A percentile compares a stretch with the other conserved stretches of the same genome.
These are phyloP conservation scores for Cylindrotheca fusiformis DNA, from an alignment of 108 stramenopile species.

Conservation along the genomic window DNA sequence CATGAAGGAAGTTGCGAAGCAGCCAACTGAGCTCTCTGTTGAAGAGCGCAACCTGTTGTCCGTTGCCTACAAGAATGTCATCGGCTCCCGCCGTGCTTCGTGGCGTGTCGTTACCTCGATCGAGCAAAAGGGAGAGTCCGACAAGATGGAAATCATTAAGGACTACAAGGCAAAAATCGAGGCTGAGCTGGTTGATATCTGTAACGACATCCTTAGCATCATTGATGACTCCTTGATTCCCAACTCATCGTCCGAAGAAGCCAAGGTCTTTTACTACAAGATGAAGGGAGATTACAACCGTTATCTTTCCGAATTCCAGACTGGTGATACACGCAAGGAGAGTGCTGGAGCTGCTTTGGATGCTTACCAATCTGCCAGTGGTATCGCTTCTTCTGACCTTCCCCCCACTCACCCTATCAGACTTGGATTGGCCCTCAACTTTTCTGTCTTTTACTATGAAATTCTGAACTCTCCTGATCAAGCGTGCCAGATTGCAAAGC, in stretches of 20 bases:
- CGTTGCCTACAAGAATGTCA: conserved; percentile 99
- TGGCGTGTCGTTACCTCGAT: conserved; percentile 99
- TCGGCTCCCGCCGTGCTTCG: conserved; percentile 98
- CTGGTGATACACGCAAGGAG: conserved; percentile 84
- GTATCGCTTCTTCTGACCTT: conserved; percentile 93
- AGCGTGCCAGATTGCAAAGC: conserved; percentile 97
- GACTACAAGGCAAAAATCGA: conserved; percentile 97
- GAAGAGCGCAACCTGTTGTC: conserved; percentile 99
- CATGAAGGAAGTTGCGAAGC: conserved; percentile 98
- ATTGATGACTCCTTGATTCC: conserved; percentile 98
- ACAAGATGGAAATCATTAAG: conserved; percentile 93
- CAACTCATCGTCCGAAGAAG: conserved; percentile 96
- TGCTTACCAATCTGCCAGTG: conserved; percentile 96
- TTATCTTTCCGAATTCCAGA: conserved; percentile 95
- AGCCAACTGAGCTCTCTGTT: conserved; percentile 97
- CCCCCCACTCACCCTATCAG: conserved; percentile 99
- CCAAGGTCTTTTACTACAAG: conserved; percentile 99
- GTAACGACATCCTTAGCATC: conserved; percentile 97
- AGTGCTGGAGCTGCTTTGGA: conserved; percentile 93
- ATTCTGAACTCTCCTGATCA: conserved; percentile 97
- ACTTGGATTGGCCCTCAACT: conserved; percentile 99
- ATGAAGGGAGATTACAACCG: conserved; percentile 99
- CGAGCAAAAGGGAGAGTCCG: conserved; percentile 97
- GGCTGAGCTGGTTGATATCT: conserved; percentile 96
- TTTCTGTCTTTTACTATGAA: conserved; percentile 99